Base-by-base conservation (phyloP, 2,329 filamentous ascomycete genomes). In the Neocucurbitaria cava region DNA sequence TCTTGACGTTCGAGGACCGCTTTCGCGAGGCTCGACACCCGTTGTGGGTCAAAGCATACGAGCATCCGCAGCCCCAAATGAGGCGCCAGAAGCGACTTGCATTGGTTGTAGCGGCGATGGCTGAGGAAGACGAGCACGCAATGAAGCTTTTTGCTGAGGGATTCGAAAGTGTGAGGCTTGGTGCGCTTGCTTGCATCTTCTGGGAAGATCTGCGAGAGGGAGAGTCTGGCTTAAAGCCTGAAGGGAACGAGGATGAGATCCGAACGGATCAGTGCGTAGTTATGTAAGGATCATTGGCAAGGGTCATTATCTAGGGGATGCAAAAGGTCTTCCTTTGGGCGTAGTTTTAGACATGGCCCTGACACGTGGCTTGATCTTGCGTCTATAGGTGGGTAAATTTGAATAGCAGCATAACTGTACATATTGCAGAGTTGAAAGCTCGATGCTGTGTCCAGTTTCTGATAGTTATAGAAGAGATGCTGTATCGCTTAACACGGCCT, bases 161-260 rank as follows among this genome's bases (percentile, higher is more conserved):
- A 9, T 58, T 61, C 21, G 45, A 58, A 43, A 28, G 31, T 7
- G n/a, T 49, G 39, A 56, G 55, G 43, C 15, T 56, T 11, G 58
- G 58, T 28, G 46, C 24, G 21, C 40, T 53, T 18, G 46, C 33
- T 39, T 58, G 49, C 45, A 53, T 53, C 36, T 61, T 50, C 30
- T 61, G 58, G 58, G 48, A 58, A 23, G 41, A 56, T 54, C 33
- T 61, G 39, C 40, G 46, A 28, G 55, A 58, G 21, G 42, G 17
- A 35, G 58, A 56, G 42, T 49, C 31, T 41, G 52, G 55, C 9
- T 5, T 43, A 39, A 55, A 53, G 45, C 28, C 20, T 9, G 17
- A 39, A 20, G 41, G 11, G 13, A 51, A 61, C 40, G 49, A 50
- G 24, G 56, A 60, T 39, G 46, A 51, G 18, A 38, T 49, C 10